A percentile compares a stretch with the other conserved stretches of the same genome.
phyloP scores from a whole-genome alignment of 352 stramenopile species.

The Pythium rishiriense region DNA sequence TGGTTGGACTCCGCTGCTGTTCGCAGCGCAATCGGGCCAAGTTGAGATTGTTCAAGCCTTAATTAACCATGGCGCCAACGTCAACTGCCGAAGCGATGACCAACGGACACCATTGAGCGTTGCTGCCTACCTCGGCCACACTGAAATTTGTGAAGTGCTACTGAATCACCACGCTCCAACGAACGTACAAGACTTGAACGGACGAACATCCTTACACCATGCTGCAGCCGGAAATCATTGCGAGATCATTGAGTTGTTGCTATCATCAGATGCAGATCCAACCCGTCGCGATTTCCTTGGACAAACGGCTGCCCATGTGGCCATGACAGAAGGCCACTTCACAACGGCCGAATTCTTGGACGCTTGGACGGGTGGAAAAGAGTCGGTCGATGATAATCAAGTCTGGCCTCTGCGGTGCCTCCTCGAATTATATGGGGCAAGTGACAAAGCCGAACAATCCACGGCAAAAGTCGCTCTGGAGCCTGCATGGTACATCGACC shows the following conservation, averaged over 20 bases:
- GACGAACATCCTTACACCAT: not conserved
- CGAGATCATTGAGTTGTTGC: not conserved
- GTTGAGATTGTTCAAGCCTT: not conserved
- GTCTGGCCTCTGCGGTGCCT: not conserved
- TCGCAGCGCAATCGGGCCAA: not conserved
- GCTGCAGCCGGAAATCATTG: not conserved
- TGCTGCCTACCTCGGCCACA: not conserved
- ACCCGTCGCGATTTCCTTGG: not conserved
- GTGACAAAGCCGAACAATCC: too few species aligned
- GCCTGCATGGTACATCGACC: conserved; percentile 9
- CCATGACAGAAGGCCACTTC: not conserved
- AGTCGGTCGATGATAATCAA: not conserved
- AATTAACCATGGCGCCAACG: not conserved
- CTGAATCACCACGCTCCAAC: not conserved
- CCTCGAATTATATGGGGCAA: not conserved
- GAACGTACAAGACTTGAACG: not conserved
- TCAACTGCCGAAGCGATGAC: not conserved
- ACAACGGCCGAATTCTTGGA: not conserved
- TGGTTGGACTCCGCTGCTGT: not conserved
- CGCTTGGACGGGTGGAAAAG: not conserved
- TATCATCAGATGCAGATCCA: not conserved
- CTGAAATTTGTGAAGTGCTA: not conserved
- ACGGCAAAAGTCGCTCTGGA: not conserved
- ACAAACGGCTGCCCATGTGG: not conserved
- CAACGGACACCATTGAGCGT: not conserved